A percentile compares a stretch with the other conserved stretches of the same genome.
phyloP scores from a whole-genome alignment of 352 stramenopile genomes.

The Pythium apleroticum region DNA sequence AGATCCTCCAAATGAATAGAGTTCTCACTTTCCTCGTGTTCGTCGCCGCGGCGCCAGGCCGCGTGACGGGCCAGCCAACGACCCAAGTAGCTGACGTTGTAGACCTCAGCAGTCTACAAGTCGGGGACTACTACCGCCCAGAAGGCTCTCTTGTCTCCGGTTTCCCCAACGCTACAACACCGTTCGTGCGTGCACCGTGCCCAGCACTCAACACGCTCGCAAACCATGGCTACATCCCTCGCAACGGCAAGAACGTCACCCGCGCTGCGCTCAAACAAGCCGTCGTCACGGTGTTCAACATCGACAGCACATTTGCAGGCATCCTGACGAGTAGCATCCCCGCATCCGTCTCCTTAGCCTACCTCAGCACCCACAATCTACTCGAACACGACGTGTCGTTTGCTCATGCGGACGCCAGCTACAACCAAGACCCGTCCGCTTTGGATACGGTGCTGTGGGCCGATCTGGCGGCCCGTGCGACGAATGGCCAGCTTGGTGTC shows the following conservation, averaged over 20 bases:
- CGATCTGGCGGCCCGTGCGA: neutral
- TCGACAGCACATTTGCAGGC: conserved; percentile 36
- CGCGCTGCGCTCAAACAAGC: conserved; percentile 29
- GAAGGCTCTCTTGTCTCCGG: conserved; percentile 28
- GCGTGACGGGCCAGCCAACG: neutral
- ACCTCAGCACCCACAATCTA: conserved; percentile 41
- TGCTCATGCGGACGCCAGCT: conserved; percentile 36
- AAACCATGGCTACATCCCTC: conserved; percentile 51
- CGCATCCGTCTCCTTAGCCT: conserved; percentile 31
- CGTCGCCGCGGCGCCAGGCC: neutral
- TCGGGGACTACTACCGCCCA: conserved; percentile 36
- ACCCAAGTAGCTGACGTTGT: neutral
- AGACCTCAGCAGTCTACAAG: neutral
- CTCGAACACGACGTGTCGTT: conserved; percentile 41
- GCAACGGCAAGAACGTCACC: conserved; percentile 47
- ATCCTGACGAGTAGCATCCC: conserved; percentile 31
- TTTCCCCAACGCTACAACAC: conserved; percentile 23
- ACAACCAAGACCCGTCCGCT: conserved; percentile 32
- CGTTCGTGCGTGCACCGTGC: conserved; percentile 38
- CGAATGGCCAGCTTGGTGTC: neutral
- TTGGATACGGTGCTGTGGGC: conserved; percentile 33
- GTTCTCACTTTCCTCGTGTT: neutral
- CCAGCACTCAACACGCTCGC: conserved; percentile 47
- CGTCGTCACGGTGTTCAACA: conserved; percentile 45
- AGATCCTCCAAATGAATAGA: neutral